A percentile compares a stretch with the other conserved stretches of the same genome.
Conservation (phyloP, 1,284 basidiomycete genomes). For the Exobasidium cylindrosporum region DNA sequence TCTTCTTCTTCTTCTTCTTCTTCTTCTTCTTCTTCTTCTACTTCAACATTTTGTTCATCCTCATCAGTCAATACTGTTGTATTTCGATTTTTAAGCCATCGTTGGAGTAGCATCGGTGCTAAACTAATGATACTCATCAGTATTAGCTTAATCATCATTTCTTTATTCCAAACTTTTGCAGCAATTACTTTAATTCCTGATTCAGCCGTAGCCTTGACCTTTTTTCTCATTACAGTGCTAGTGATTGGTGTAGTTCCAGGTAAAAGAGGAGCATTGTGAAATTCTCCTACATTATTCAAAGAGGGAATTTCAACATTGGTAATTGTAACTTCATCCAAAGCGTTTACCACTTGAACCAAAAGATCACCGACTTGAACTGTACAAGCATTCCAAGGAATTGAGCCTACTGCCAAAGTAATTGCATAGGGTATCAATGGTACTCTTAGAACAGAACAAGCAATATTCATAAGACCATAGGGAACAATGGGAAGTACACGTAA, state of each 20-base stretch:
- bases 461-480: conserved; percentile 54
- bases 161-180: conserved; percentile 43
- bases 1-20: conserved; percentile 3
- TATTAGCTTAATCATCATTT: conserved; percentile 41
- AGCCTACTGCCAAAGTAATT: conserved; percentile 43
- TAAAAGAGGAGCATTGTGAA: conserved; percentile 3
- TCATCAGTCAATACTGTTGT: background rate
- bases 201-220: conserved; percentile 26
- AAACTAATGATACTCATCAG: conserved; percentile 40
- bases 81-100: conserved; percentile 8
- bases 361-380: conserved; percentile 51
- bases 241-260: background rate
- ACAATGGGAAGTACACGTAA: conserved; percentile 52
- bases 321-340: conserved; percentile 14
- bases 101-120: conserved; percentile 35
- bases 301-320: background rate
- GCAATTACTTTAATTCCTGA: conserved; percentile 38
- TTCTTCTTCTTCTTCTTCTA: conserved; percentile 1
- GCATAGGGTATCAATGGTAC: conserved; percentile 50
- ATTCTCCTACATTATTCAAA: conserved; percentile 12
- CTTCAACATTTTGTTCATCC: background rate
- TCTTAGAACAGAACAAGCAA: conserved; percentile 49
- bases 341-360: conserved; percentile 45
- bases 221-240: background rate
- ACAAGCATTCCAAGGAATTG: conserved; percentile 53